Evolutionary conservation across 768 basidiomycete species (phyloP).

Genomic region (Leccinum subgranulosum): DNA sequence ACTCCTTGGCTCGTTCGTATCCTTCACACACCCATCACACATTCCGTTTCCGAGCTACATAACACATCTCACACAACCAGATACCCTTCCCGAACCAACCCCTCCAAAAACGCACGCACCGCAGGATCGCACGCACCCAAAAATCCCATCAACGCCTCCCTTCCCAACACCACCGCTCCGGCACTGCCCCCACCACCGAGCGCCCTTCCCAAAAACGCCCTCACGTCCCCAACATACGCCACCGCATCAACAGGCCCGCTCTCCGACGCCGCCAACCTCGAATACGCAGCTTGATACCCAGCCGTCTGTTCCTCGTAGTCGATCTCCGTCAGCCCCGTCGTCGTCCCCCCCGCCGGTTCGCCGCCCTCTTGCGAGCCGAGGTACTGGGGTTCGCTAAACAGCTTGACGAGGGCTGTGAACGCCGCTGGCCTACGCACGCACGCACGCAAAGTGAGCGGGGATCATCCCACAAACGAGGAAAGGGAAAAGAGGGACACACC

Average conservation of each 20-base stretch:
- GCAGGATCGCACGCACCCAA: slow-evolving; percentile 16
- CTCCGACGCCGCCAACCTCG: slow-evolving; percentile 83
- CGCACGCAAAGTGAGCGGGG: background rate
- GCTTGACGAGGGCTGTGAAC: slow-evolving; percentile 67
- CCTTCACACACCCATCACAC: background rate
- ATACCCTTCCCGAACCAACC: slow-evolving; percentile 28
- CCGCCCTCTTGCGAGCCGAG: slow-evolving; percentile 35
- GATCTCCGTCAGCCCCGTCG: slow-evolving; percentile 57
- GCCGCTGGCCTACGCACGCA: slow-evolving; percentile 53
- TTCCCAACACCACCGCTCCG: slow-evolving; percentile 9
- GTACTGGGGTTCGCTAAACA: slow-evolving; percentile 78
- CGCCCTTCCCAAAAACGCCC: slow-evolving; percentile 49
- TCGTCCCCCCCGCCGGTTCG: background rate
- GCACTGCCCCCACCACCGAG: slow-evolving; percentile 11
- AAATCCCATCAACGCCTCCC: slow-evolving; percentile 18
- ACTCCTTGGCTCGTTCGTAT: too few relatives aligned
- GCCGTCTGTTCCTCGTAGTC: slow-evolving; percentile 89
- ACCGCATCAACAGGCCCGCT: slow-evolving; percentile 55
- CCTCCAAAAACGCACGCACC: slow-evolving; percentile 31
- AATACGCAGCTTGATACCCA: slow-evolving; percentile 94
- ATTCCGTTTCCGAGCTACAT: background rate
- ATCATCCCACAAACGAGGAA: background rate
- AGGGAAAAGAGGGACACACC: slow-evolving; percentile 42
- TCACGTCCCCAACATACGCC: slow-evolving; percentile 54
- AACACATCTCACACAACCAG: background rate